Base-by-base conservation (phyloP, 352 stramenopile species). In the Aphanomyces invadans region DNA sequence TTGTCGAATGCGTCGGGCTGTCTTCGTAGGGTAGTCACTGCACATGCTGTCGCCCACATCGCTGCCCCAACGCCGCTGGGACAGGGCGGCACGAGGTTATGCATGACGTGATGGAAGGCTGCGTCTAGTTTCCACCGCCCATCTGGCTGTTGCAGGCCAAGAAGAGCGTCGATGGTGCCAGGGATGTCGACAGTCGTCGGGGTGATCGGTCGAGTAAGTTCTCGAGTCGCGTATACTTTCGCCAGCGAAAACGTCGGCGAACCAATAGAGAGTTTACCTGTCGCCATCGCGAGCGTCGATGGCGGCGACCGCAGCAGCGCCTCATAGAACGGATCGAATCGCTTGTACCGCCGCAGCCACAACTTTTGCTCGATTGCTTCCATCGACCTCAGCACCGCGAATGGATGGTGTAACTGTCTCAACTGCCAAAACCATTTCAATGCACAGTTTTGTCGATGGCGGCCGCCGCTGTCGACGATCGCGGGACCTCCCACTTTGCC, bases 321-420 rank as follows among this genome's bases (percentile, higher is more conserved):
- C 17, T 64, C 55, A 17, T 52, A 51, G 55, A 64, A 64, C 55
- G 55, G 21, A 46, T 64, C 55, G 39, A 64, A 49, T 26, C 21
- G 15, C 36, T 57, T 57, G 25, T 33, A 57, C 29, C 49, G 49
- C n/a, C 19, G 19, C 25, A 57, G 49, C 25, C 23, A 21, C 19
- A 57, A 26, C 49, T 57, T 57, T 38, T 32, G 25, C 49, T 57
- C 49, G 17, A 57, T 32, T 9, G 17, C 9, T 29, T 57, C 49
- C 49, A 57, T 57, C 19, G 49, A 7, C 15, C 7, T 9, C 19
- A 52, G 9, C 9, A 25, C 5, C 44, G 44, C 5, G 21, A 21
- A 52, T 9, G 12, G 44, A 21, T 52, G 12, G 19, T 52, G 49
- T 36, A 36, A 57, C 25, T 39, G 25, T n/a, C 23, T 29, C 2